Evolutionary conservation across 2,329 filamentous ascomycete species (phyloP), one percentile per base, ranked within the genome.

Genomic region (Diaporthe sp.): DNA sequence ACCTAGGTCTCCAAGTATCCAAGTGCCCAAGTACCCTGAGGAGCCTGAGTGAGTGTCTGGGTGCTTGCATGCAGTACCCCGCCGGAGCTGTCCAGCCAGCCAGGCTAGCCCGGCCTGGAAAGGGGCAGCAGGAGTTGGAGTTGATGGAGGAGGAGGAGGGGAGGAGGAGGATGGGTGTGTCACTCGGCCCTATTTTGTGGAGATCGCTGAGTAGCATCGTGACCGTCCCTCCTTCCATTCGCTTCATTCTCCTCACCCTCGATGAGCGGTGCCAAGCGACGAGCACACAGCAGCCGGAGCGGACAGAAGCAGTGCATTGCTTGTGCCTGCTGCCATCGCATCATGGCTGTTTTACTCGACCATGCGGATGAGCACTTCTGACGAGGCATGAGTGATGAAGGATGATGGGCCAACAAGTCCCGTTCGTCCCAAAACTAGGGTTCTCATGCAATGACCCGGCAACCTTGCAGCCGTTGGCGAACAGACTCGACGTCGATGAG

Each of bases 381-480:
- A 28, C 33, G 64, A 54, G 64, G 64, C 64, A 68, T 68, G 64
- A 68, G 47, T 38, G 64, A 68, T 68, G 47, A 68, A 68, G 64
- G 47, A 68, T 54, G 64, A 54, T 68, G 64, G 64, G 47, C 33
- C 64, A 47, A 68, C 64, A 38, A 17, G 33, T 68, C 64, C 64
- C 64, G 47, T 68, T 68, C 64, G 33, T 68, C 64, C 64, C 64
- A 68, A 68, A 54, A 54, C 64, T 54, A 40, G 17, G 64, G 64
- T 68, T 54, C 64, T 68, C 47, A 68, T 68, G 64, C 64, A 68
- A 54, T 54, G 45, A 33, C 64, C 47, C 64, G 64, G 45, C 47
- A 68, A 68, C 64, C 64, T 68, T 68, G 64, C 64, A 68, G 64
- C 64, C 64, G 64, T 68, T 68, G 47, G 64, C 64, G 47, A 54